A percentile compares a stretch with the other conserved stretches of the same genome.
phyloP scores from a whole-genome alignment of 768 basidiomycete species.

The Cyclocybe aegerita region DNA sequence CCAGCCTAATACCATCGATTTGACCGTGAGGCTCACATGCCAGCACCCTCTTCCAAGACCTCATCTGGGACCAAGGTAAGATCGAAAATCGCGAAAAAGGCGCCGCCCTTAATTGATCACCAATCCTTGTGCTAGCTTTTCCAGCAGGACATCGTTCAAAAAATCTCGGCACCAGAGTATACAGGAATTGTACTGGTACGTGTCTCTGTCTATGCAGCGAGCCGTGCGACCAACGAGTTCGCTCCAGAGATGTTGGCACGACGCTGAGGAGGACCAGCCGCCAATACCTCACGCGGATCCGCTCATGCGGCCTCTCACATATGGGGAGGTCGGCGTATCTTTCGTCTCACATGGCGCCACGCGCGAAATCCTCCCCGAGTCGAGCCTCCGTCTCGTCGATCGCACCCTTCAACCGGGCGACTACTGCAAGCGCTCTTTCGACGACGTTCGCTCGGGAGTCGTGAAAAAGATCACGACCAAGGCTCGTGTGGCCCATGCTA shows the following conservation, averaged over 20 bases:
- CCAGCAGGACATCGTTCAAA: constrained; percentile 65
- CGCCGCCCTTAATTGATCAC: not conserved
- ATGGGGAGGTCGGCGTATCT: constrained; percentile 82
- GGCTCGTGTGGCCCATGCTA: constrained; percentile 73
- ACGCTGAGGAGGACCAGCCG: constrained; percentile 68
- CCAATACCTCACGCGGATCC: constrained; percentile 52
- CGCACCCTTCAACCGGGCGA: constrained; percentile 79
- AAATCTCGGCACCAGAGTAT: constrained; percentile 35
- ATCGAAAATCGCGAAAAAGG: not conserved
- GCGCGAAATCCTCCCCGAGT: constrained; percentile 73
- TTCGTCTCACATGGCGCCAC: constrained; percentile 50
- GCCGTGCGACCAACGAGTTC: not conserved
- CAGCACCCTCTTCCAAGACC: not conserved
- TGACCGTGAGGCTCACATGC: too few relatives aligned
- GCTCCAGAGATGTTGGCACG: constrained; percentile 82
- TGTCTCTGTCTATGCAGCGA: not conserved
- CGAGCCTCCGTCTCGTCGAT: constrained; percentile 68
- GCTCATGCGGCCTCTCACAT: constrained; percentile 69
- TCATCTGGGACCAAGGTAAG: constrained; percentile 4
- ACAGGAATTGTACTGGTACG: constrained; percentile 69
- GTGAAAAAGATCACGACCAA: constrained; percentile 63
- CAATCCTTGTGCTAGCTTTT: constrained; percentile 46
- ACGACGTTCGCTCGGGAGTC: constrained; percentile 75
- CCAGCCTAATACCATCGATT: too few relatives aligned
- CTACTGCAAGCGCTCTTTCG: constrained; percentile 74